Percentiles rank a stretch among this genome's conserved stretches.
These are phyloP conservation scores for Phalaenopsis hybrid DNA, from an alignment of 116 monocot genomes.

Conservation along the genomic window DNA sequence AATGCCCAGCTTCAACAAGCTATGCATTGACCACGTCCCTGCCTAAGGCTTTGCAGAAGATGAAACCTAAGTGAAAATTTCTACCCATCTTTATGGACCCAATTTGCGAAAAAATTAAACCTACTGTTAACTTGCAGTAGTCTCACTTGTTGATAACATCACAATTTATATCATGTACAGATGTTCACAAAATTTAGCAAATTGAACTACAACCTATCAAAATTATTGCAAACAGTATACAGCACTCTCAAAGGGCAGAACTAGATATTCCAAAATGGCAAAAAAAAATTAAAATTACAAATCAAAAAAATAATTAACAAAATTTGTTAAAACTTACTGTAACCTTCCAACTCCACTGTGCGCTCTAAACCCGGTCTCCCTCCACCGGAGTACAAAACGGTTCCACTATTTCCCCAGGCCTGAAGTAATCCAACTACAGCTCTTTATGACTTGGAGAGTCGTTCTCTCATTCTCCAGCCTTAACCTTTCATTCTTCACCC, in stretches of 20 bases:
- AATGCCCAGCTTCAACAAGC: no score
- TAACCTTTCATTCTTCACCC: constrained; percentile 53
- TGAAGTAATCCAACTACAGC: constrained; percentile 21
- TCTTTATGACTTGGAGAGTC: constrained; percentile 50
- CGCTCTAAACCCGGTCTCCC: background rate
- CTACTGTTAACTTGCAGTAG: background rate
- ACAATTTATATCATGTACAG: constrained; percentile 1
- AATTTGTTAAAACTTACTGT: background rate
- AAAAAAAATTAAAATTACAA: no score
- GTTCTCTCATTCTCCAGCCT: constrained; percentile 64
- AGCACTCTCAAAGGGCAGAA: background rate
- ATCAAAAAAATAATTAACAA: background rate
- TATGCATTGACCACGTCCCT: no score
- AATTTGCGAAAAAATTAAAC: background rate
- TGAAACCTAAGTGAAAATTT: background rate
- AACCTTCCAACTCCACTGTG: background rate
- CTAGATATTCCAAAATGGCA: background rate
- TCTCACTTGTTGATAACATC: background rate
- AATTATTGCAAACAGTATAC: background rate
- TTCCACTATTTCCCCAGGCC: background rate
- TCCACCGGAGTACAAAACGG: background rate
- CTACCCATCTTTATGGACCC: background rate
- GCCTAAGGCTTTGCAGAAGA: no score
- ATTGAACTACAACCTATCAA: background rate
- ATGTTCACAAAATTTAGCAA: background rate